phyloP scores from a whole-genome alignment of 768 basidiomycete species.

The Solioccasus polychromus region DNA sequence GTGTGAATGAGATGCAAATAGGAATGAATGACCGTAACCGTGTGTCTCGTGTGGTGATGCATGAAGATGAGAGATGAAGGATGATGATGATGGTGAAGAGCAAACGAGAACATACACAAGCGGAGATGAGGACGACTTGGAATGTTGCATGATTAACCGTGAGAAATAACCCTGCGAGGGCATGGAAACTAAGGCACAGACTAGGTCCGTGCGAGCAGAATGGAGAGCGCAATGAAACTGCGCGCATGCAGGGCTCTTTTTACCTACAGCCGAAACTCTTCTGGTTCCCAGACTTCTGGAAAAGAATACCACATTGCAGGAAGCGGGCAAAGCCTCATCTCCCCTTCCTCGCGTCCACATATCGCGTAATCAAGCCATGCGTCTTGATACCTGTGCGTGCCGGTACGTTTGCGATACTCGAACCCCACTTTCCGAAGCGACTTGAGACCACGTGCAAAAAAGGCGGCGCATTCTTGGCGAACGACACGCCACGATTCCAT shows the following conservation, averaged over 20 bases:
- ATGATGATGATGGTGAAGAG: not conserved
- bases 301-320: slow-evolving; percentile 34
- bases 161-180: slow-evolving; percentile 16
- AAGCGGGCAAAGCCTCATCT: slow-evolving; percentile 19
- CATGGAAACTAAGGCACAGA: not conserved
- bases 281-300: slow-evolving; percentile 35
- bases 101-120: slow-evolving; percentile 8
- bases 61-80: slow-evolving; percentile 7
- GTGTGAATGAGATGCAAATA: slow-evolving; percentile 12
- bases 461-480: slow-evolving; percentile 26
- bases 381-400: slow-evolving; percentile 35
- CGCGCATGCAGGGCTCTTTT: not conserved
- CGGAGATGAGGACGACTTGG: slow-evolving; percentile 2
- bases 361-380: slow-evolving; percentile 35
- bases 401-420: slow-evolving; percentile 36
- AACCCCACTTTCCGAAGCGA: slow-evolving; percentile 33
- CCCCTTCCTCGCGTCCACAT: slow-evolving; percentile 18
- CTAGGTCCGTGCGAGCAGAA: not conserved
- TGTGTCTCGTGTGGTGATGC: slow-evolving; percentile 16
- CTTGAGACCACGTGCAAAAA: slow-evolving; percentile 32
- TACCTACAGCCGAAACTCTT: slow-evolving; percentile 21
- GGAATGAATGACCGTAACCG: slow-evolving; percentile 10
- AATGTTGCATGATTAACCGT: slow-evolving; percentile 15
- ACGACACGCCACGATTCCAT: slow-evolving; percentile 31
- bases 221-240: not conserved